phyloP scores from a whole-genome alignment of 1,284 basidiomycete species.

The Sporisorium sorghi region DNA sequence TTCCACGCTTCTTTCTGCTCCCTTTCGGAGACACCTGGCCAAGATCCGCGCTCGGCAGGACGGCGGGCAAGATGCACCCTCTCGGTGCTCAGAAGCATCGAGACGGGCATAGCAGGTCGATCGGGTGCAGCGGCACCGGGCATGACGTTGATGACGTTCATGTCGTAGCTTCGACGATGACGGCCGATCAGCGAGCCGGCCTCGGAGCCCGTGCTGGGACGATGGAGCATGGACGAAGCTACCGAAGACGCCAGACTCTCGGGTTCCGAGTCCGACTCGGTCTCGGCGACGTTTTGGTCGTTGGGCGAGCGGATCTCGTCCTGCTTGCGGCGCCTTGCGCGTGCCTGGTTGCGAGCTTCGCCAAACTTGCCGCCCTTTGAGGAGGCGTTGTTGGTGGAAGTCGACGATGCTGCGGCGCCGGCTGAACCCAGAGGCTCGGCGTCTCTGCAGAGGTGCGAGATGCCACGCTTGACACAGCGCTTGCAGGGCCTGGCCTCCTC shows the following conservation, averaged over 20 bases:
- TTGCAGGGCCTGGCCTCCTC: slow-evolving; percentile 46
- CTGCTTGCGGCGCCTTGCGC: slow-evolving; percentile 15
- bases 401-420: slow-evolving; percentile 13
- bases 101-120: slow-evolving; percentile 41
- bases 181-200: not conserved
- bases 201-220: slow-evolving; percentile 1
- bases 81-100: slow-evolving; percentile 24
- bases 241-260: slow-evolving; percentile 30
- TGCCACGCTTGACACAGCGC: slow-evolving; percentile 50
- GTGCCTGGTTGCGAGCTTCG: slow-evolving; percentile 17
- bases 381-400: not conserved
- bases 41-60: slow-evolving; percentile 3
- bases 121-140: slow-evolving; percentile 32
- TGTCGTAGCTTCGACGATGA: slow-evolving; percentile 6
- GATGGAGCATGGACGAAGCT: slow-evolving; percentile 20
- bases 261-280: slow-evolving; percentile 24
- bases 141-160: slow-evolving; percentile 29
- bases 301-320: not conserved
- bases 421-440: slow-evolving; percentile 35
- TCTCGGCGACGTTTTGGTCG: slow-evolving; percentile 7
- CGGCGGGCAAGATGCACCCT: slow-evolving; percentile 17
- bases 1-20: slow-evolving; percentile 43
- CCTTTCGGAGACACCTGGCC: slow-evolving; percentile 19
- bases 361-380: slow-evolving; percentile 21
- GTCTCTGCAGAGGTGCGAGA: slow-evolving; percentile 48